Percentiles rank a stretch among this genome's conserved stretches.
These are phyloP conservation scores for Phoma sp. DNA, from an alignment of 2,329 filamentous ascomycete species.

Conservation along the genomic window DNA sequence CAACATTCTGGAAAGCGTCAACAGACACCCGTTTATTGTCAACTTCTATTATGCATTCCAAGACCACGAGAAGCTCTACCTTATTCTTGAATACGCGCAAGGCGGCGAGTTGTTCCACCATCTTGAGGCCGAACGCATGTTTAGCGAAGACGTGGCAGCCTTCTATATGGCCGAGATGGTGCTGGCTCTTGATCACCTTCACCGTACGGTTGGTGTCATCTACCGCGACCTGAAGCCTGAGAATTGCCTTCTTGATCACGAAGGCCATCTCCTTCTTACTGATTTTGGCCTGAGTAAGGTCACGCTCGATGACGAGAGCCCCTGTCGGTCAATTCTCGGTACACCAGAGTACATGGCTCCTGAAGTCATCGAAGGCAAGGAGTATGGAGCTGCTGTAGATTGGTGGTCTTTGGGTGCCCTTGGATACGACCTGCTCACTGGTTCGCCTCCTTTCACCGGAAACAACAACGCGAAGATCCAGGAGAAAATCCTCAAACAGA, in stretches of 20 bases:
- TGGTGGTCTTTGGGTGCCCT: constrained; percentile 98
- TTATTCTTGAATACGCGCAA: constrained; percentile 96
- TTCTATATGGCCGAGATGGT: constrained; percentile 99
- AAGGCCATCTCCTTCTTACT: constrained; percentile 91
- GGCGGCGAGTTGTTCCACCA: constrained; percentile 98
- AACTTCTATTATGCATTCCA: constrained; percentile 99
- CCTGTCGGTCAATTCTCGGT: constrained; percentile 88
- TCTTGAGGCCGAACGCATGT: constrained; percentile 92
- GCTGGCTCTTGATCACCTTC: constrained; percentile 89
- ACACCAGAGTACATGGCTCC: constrained; percentile 99
- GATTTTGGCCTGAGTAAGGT: constrained; percentile 98
- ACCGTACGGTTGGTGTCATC: constrained; percentile 89
- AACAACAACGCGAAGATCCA: constrained; percentile 94
- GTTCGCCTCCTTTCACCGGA: constrained; percentile 86
- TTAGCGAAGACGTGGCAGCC: constrained; percentile 82
- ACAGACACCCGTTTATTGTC: constrained; percentile 95
- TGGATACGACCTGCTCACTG: constrained; percentile 90
- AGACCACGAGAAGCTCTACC: constrained; percentile 94
- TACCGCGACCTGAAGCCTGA: constrained; percentile 98
- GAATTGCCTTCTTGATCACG: constrained; percentile 89
- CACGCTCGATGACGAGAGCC: constrained; percentile 71
- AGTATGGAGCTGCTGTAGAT: constrained; percentile 93
- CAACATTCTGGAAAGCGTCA: constrained; percentile 92
- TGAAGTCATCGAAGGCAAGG: constrained; percentile 84
- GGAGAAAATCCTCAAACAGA: constrained; percentile 93